Evolutionary conservation across 352 stramenopile genomes (phyloP).

Genomic region (Globisporangium camurandrum): DNA sequence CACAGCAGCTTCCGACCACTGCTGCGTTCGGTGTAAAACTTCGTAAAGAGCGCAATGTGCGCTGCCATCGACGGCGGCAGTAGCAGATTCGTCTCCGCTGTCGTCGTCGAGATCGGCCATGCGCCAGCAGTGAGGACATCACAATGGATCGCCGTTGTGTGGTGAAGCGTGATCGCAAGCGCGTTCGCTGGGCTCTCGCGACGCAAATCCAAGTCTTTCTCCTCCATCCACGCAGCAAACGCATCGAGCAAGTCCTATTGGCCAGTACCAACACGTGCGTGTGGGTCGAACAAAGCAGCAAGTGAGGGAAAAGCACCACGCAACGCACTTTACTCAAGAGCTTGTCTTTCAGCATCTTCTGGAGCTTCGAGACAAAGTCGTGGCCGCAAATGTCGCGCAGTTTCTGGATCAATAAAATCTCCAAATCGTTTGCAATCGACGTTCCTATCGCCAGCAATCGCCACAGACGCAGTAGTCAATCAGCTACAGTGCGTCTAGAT

Average conservation of each 20-base stretch:
- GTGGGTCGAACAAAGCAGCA: neutral
- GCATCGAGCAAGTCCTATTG: constrained; percentile 51
- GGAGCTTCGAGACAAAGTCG: constrained; percentile 84
- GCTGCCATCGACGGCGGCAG: constrained; percentile 48
- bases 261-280: neutral
- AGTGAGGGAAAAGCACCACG: neutral
- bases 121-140: constrained; percentile 77
- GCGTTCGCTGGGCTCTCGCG: constrained; percentile 24
- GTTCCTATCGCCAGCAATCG: constrained; percentile 36
- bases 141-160: constrained; percentile 55
- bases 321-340: constrained; percentile 62
- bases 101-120: constrained; percentile 74
- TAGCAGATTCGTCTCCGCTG: constrained; percentile 37
- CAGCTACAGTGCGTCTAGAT: too few species aligned
- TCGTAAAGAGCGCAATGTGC: constrained; percentile 68
- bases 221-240: constrained; percentile 66
- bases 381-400: constrained; percentile 77
- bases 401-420: constrained; percentile 77
- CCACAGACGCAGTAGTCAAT: too few species aligned
- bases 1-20: constrained; percentile 73
- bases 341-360: constrained; percentile 88
- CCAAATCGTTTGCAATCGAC: constrained; percentile 67
- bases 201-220: constrained; percentile 46
- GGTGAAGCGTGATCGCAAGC: constrained; percentile 47
- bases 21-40: constrained; percentile 74